Evolutionary conservation across 345 rosid genomes (phyloP), one percentile per base, ranked within the genome.

Genomic region (Anastatica hierochuntica): DNA sequence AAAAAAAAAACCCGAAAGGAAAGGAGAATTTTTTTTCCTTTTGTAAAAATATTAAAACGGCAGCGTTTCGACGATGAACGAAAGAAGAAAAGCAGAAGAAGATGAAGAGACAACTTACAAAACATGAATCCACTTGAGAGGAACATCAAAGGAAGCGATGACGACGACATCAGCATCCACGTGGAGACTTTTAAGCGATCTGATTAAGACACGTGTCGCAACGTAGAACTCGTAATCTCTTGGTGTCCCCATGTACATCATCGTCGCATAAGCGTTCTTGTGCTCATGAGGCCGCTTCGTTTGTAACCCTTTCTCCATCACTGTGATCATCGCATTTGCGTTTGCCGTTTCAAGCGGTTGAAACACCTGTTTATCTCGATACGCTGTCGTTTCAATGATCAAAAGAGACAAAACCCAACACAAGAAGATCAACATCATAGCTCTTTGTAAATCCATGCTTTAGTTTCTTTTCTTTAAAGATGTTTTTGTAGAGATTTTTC

Each of bases 191-290:
- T 49, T 67, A 3, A 92, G 94, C 5, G 98, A 92, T 78, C 90
- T 81, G 79, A 88, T 62, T 75, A 92, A 53, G 65, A 92, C 98
- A 50, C 96, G 94, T 58, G 77, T 81, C 23, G 96, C 98, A 13
- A 85, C 82, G 64, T 84, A 92, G 69, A 85, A 92, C 80, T 92
- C 98, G 67, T 88, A 92, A 80, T 88, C 97, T 53, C 98, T 77
- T 10, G 98, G 95, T 16, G 98, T 87, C 24, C 96, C 96, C 96
- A 90, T 84, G 63, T 90, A 90, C 98, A 90, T 87, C 94, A 90
- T 90, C 79, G 96, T 77, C 18, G 95, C 98, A 36, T 90, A 92
- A 0, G 98, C 98, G 76, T 88, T 83, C 63, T 43, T 70, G 41
- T 80, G 94, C 43, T 57, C 65, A n/a, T n/a, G n/a, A 52, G 35